Evolutionary conservation across 2,329 filamentous ascomycete species (phyloP), one percentile per base, ranked within the genome.

Genomic region (Parascedosporium putredinis): DNA sequence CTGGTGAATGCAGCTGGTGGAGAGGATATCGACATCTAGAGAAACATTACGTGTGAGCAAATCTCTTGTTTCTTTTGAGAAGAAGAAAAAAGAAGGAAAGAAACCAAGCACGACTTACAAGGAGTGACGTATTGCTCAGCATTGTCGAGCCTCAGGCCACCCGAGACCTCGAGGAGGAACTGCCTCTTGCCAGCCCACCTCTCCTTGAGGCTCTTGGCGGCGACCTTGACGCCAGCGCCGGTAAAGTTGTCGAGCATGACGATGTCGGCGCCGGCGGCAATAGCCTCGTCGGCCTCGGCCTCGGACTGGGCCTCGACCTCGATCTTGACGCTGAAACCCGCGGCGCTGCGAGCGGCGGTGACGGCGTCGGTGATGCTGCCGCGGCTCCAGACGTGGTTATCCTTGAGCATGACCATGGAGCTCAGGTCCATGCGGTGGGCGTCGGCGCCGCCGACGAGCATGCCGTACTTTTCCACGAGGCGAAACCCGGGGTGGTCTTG

Each of bases 231-330:
- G 1, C 83, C 88, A 1, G 87, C 83, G 1, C 84, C 81, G 0
- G 81, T 83, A 62, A 97, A 98, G 66, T 98, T 98, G 64, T 98
- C 93, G 53, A 98, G 70, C 93, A 98, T 98, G 54, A 98, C 83
- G 18, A 98, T 83, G 64, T 98, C 91, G 0, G 93, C 93, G 1
- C 93, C 93, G 0, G 91, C 91, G 3, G 72, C 79, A 59, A 96
- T 90, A 1, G 93, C 93, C 67, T 94, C 88, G 64, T 96, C 83
- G 1, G 93, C 93, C 69, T 95, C 89, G 40, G 76, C 81, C 66
- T 95, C 83, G 59, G 75, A 86, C 70, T 91, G 88, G 44, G 93
- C 93, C 72, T 98, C 54, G 22, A 98, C 93, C 71, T 98, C 93
- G 36, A 98, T 78, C 74, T 97, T 98, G 52, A 95, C 75, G 36